Base-by-base conservation (phyloP, 2,329 filamentous ascomycete species). In the Penicillium vulpinum region DNA sequence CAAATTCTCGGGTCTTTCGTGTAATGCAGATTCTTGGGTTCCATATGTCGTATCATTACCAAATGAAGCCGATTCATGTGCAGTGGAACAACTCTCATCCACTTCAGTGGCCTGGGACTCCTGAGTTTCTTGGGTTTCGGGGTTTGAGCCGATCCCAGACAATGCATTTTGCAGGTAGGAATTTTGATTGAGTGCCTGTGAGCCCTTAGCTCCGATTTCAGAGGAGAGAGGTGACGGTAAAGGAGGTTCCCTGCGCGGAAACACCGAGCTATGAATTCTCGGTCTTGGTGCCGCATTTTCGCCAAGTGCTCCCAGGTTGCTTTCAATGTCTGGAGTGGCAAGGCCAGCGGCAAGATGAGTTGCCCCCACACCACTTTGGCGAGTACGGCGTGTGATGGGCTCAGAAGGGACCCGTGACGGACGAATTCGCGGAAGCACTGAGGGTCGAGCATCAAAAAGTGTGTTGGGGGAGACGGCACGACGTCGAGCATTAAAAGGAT, bases 391-490 rank as follows among this genome's bases (percentile, higher is more conserved):
- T 66, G 80, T 79, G 62, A 82, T 81, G 52, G 75, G 76, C 60
- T 80, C 79, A 47, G 81, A 78, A 50, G 81, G 76, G 51, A 81
- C 59, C 40, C 71, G 64, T 29, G 58, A 57, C 38, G 67, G 60
- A 56, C 70, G 69, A 15, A 64, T 60, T 26, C 65, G 69, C 9
- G 66, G 39, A 75, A 78, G 54, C 77, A 73, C 70, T 81, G 80
- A 45, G 77, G 80, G 52, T 80, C 79, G 64, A 52, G 57, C 33
- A 66, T 85, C 83, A 33, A 78, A 76, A 57, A 84, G 79, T 9
- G 83, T 82, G 18, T 81, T 77, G 9, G 82, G 81, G 16, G 82
- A 81, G 18, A 80, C 75, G 10, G 78, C 78, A 57, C 81, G 81
- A 66, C 82, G 79, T 62, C 77, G 76, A 54, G 68, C 57, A 41